Evolutionary conservation across 768 basidiomycete species (phyloP), one percentile per base, ranked within the genome.

Genomic region (Nidularia sp.): DNA sequence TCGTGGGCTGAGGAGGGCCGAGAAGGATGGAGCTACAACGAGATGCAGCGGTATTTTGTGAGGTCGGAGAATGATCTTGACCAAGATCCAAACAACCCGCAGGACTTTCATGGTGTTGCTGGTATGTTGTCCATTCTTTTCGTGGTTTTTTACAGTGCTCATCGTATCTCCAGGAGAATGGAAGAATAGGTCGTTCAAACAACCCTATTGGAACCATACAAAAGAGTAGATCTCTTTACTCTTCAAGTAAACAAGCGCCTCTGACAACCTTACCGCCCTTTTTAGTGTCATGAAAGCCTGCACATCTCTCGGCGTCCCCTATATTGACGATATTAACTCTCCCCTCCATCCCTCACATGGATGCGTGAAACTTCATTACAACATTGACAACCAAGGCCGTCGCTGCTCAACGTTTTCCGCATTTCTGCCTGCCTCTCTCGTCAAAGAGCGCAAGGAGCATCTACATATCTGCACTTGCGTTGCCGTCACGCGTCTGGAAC

Each of bases 1-100:
- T 44, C 53, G 31, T 67, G 64, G 64, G 50, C 48, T 22, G 15
- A 50, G 42, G 49, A 42, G 22, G 63, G 64, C 0, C 48, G 53
- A 22, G 50, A 53, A 29, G 65, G 63, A 32, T 68, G 66, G 65
- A 53, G 54, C 15, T 66, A 55, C 47, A 48, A 55, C 5, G 64
- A 64, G 2, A 34, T 66, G 6, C 42, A 57, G 45, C 59, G 56
- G 3, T 62, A 62, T 41, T 64, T 62, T 49, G 55, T 49, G 31
- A 62, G 58, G 47, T 57, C 60, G n/a, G 65, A 63, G 55, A 50
- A n/a, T 8, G 52, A 35, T 18, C 35, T 51, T 6, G 42, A 42
- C 8, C 39, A 47, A 25, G 36, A 47, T 34, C 45, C 36, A 34
- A 51, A 55, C n/a, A 8, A 7, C n/a, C 8, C n/a, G 18, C 32